Percentiles rank a stretch among this genome's conserved stretches.
Evolutionary conservation across 352 stramenopile species (phyloP).

Genomic region (Phytophthora rubi): DNA sequence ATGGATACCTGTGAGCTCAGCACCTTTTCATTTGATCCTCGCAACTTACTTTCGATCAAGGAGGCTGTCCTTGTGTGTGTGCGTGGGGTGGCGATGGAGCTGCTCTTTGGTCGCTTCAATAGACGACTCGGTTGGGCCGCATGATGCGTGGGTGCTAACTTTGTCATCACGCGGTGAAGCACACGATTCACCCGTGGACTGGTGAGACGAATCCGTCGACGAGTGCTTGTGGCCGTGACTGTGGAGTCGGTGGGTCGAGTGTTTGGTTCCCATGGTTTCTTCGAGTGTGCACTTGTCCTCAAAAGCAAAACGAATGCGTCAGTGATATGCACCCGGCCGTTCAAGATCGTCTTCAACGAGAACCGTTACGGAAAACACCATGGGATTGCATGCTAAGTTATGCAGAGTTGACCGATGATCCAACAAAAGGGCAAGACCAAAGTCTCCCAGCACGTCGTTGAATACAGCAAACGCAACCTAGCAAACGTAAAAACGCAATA

Average conservation of each 20-base stretch:
- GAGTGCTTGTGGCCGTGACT: background rate
- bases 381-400: too few species aligned
- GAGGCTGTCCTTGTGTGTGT: slow-evolving; percentile 13
- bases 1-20: background rate
- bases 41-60: slow-evolving; percentile 64
- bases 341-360: slow-evolving; percentile 3
- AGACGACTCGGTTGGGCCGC: slow-evolving; percentile 5
- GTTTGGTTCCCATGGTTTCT: slow-evolving; percentile 13
- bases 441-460: slow-evolving; percentile 75
- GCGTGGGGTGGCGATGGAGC: slow-evolving; percentile 4
- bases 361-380: slow-evolving; percentile 1
- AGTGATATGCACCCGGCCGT: background rate
- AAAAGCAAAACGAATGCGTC: background rate
- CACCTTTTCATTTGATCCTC: background rate
- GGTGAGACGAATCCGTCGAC: background rate
- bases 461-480: slow-evolving; percentile 74
- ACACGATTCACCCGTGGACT: slow-evolving; percentile 5
- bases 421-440: slow-evolving; percentile 53
- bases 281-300: background rate
- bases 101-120: slow-evolving; percentile 2
- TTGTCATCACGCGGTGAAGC: slow-evolving; percentile 4
- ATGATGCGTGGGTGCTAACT: slow-evolving; percentile 1
- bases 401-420: slow-evolving; percentile 50
- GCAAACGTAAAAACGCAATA: background rate
- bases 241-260: slow-evolving; percentile 8